A percentile compares a stretch with the other conserved stretches of the same genome.
Evolutionary conservation across 192 early-diverging fungal species (phyloP).

Genomic region (Gryganskiella cystojenkinii): DNA sequence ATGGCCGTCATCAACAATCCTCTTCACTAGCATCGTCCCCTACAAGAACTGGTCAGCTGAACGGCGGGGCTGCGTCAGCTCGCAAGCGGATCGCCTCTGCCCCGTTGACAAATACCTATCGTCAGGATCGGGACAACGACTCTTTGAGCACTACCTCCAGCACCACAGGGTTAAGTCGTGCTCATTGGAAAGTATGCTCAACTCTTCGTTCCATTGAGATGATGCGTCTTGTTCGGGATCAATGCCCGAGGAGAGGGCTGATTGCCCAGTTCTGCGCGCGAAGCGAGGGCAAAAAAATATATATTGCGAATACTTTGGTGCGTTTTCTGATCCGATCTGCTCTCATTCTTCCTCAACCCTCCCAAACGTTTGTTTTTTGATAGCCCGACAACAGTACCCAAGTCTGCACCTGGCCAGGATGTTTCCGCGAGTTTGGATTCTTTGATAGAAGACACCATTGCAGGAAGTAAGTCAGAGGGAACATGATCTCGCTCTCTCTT

Average conservation of each 20-base stretch:
- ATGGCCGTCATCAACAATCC: constrained; percentile 8
- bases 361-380: no score
- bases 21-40: constrained; percentile 19
- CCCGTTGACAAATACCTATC: constrained; percentile 17
- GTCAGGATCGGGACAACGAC: constrained; percentile 21
- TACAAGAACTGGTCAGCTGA: neutral
- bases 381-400: constrained; percentile 42
- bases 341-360: no score
- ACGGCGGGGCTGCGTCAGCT: constrained; percentile 3
- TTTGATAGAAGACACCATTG: constrained; percentile 50
- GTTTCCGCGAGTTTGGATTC: constrained; percentile 29
- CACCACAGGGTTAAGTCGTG: constrained; percentile 20
- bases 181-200: constrained; percentile 34
- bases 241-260: no score
- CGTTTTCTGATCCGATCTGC: no score
- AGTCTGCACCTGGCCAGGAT: constrained; percentile 49
- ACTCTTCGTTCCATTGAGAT: no score
- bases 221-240: no score
- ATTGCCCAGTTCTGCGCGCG: no score
- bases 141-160: constrained; percentile 13
- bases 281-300: no score
- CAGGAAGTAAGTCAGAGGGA: constrained; percentile 15
- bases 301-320: no score
- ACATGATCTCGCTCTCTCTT: neutral
- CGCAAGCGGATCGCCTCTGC: constrained; percentile 24